Evolutionary conservation across 2,329 filamentous ascomycete genomes (phyloP), one percentile per base, ranked within the genome.

Genomic region (Podosphaera xanthii): DNA sequence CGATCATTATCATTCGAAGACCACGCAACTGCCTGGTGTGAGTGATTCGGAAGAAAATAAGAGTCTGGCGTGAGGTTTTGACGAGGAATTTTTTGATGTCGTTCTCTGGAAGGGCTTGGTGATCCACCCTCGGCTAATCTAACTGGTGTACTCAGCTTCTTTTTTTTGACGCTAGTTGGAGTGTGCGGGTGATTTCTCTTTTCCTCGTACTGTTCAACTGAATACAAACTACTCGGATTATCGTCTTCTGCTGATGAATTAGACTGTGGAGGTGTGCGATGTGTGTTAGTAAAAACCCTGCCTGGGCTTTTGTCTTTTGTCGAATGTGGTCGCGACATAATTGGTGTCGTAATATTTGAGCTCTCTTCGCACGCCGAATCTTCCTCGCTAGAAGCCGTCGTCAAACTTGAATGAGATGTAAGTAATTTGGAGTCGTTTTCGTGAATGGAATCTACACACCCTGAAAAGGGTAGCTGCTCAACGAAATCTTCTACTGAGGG

Each of bases 301-400:
- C 42, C 53, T 38, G 34, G n/a, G 10, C 12, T n/a, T n/a, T 8
- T 58, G 40, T 61, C 64, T 56, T 65, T 64, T 35, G 63, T 60
- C 6, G 67, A 67, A 14, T 63, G 61, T 49, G 67, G 66, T 56
- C 65, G 63, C 0, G 67, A 68, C 5, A 59, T 61, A 33, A 60
- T 63, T 38, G 66, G 66, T 8, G 65, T 67, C 9, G 67, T 67
- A 30, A 65, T 61, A 55, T 63, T 67, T 5, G 67, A 66, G 38
- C 61, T 62, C 38, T 65, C 64, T 57, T 66, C 64, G 2, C 64
- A 59, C 22, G 60, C 63, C 4, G 64, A 63, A 49, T 65, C 66
- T n/a, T 66, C 66, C 40, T 67, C 66, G 46, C 66, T 67, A 31
- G 66, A 67, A 58, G 63, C 64, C 31, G 62, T 64, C 12, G 60